A percentile compares a stretch with the other conserved stretches of the same genome.
Evolutionary conservation across 805 yeast species (phyloP).

Genomic region (Monosporozyma aerobia): DNA sequence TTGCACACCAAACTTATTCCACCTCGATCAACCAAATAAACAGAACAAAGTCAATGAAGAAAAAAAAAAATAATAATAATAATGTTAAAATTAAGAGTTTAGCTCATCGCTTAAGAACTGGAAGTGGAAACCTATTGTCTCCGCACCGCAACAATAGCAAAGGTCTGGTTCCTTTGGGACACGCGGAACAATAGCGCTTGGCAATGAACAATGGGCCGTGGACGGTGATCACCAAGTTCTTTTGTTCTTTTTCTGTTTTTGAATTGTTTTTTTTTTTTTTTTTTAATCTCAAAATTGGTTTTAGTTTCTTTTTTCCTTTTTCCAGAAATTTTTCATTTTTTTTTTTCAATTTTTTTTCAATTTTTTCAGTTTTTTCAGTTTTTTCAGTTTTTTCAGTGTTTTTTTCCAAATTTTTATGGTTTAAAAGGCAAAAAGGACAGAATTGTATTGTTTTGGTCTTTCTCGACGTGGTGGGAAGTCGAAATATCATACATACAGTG

Average conservation of each 20-base stretch:
- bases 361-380: too few relatives aligned
- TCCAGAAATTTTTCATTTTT: neutral
- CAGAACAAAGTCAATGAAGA: neutral
- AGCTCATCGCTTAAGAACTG: neutral
- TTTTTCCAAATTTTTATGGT: too few relatives aligned
- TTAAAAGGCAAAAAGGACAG: neutral
- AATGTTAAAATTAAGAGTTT: neutral
- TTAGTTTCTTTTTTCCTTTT: neutral
- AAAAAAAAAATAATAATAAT: neutral
- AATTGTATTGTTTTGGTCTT: neutral
- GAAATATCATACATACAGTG: neutral
- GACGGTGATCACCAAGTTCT: neutral
- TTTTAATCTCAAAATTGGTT: neutral
- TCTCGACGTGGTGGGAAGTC: neutral
- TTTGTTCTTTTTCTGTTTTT: neutral
- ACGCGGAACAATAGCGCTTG: neutral
- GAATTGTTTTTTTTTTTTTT: neutral
- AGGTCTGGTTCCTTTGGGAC: neutral
- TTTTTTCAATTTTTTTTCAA: too few relatives aligned
- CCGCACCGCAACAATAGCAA: neutral
- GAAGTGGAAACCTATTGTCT: neutral
- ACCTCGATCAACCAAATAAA: neutral
- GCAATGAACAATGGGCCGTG: neutral
- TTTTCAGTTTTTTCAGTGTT: too few relatives aligned
- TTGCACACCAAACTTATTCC: neutral